Evolutionary conservation across 345 rosid species (phyloP).

Genomic region (Arabidopsis thaliana): DNA sequence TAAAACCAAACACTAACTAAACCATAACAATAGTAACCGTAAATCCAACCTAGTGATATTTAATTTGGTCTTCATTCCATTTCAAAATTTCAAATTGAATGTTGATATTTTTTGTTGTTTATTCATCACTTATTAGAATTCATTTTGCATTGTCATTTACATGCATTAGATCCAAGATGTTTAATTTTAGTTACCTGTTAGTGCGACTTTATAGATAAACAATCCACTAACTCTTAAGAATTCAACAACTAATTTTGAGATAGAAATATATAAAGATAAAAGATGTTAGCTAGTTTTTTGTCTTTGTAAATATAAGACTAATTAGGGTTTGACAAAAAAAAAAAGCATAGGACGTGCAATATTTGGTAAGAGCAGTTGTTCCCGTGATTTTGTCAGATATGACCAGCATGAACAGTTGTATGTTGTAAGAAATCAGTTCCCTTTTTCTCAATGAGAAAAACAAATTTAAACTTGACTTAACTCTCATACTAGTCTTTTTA

Average conservation of each 20-base stretch:
- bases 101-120: neutral
- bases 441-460: neutral
- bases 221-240: constrained; percentile 6
- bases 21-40: neutral
- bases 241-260: constrained; percentile 8
- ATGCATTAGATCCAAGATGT: constrained; percentile 2
- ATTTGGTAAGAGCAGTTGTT: constrained; percentile 12
- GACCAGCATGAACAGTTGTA: neutral
- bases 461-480: neutral
- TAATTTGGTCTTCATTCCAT: neutral
- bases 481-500: neutral
- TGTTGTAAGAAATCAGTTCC: neutral
- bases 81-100: neutral
- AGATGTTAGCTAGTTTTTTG: constrained; percentile 13
- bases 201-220: constrained; percentile 4
- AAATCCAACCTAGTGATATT: neutral
- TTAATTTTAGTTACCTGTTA: neutral
- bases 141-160: constrained; percentile 1
- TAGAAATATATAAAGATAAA: neutral
- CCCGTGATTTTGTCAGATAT: constrained; percentile 1
- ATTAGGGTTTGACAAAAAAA: constrained; percentile 31
- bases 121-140: neutral
- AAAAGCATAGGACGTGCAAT: neutral
- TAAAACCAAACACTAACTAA: neutral
- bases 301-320: constrained; percentile 15